phyloP scores from a whole-genome alignment of 2,329 filamentous ascomycete species.

The Hypocrella siamensis region DNA sequence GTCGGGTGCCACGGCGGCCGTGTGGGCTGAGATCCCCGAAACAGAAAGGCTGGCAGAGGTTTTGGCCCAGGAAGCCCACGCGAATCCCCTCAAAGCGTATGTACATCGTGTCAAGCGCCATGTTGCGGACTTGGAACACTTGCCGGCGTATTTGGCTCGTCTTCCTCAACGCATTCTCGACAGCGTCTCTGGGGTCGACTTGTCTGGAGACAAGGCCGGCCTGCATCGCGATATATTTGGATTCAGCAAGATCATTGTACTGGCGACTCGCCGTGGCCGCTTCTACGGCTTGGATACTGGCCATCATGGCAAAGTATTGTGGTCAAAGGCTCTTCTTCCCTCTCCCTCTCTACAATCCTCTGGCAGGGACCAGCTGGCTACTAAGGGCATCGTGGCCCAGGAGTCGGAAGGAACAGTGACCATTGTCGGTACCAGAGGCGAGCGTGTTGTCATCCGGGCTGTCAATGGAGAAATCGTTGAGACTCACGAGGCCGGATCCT shows the following conservation, averaged over 20 bases:
- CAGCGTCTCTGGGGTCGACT: conserved; percentile 44
- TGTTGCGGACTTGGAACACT: conserved; percentile 55
- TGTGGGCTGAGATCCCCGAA: conserved; percentile 63
- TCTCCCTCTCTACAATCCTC: too few species aligned
- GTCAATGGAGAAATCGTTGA: conserved; percentile 30
- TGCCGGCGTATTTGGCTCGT: conserved; percentile 57
- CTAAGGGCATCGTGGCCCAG: conserved; percentile 50
- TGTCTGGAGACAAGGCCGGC: conserved; percentile 24
- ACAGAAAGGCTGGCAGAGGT: conserved; percentile 63
- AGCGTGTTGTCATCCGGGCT: conserved; percentile 40
- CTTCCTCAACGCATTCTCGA: conserved; percentile 55
- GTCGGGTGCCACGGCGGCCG: conserved; percentile 62
- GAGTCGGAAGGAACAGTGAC: conserved; percentile 39
- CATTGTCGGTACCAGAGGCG: conserved; percentile 44
- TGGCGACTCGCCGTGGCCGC: conserved; percentile 66
- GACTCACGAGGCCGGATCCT: conserved; percentile 1
- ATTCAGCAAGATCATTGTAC: conserved; percentile 69
- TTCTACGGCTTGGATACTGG: conserved; percentile 69
- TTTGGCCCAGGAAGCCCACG: conserved; percentile 73
- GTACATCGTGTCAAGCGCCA: conserved; percentile 76
- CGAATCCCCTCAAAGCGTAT: conserved; percentile 68
- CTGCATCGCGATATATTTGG: conserved; percentile 65
- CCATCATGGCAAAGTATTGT: conserved; percentile 56
- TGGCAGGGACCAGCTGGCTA: conserved; percentile 40
- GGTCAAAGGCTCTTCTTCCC: conserved; percentile 54